A percentile compares a stretch with the other conserved stretches of the same genome.
phyloP scores from a whole-genome alignment of 352 stramenopile genomes.

The Globisporangium radiosum region DNA sequence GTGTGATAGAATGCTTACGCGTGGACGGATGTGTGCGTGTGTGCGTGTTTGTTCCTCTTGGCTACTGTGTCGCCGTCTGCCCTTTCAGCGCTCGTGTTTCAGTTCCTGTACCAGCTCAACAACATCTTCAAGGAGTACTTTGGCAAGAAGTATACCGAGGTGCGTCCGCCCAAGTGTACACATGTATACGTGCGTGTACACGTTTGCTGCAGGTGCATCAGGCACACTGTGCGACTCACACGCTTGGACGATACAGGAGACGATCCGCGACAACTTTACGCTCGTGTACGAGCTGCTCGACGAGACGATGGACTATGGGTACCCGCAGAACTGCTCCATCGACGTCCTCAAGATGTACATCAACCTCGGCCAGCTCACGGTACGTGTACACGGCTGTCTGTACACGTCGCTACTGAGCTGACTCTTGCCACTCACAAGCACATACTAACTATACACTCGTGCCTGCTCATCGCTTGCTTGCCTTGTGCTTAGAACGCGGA shows the following conservation, averaged over 20 bases:
- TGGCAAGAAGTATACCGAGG: conserved; percentile 95
- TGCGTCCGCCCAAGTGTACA: conserved; percentile 3
- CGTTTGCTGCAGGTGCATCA: not conserved
- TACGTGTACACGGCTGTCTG: conserved; percentile 15
- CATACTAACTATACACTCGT: not conserved
- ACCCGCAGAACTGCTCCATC: conserved; percentile 97
- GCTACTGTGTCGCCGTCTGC: not conserved
- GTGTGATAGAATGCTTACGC: too few species aligned
- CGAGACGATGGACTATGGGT: conserved; percentile 99
- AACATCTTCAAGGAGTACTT: conserved; percentile 97
- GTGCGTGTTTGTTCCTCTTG: not conserved
- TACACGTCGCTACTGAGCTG: not conserved
- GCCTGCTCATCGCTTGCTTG: not conserved
- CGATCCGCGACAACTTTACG: conserved; percentile 97
- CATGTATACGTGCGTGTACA: not conserved
- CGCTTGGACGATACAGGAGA: conserved; percentile 39
- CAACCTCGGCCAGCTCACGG: conserved; percentile 88
- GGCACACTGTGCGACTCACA: too few species aligned
- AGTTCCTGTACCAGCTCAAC: conserved; percentile 96
- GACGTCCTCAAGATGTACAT: conserved; percentile 98
- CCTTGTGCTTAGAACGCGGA: conserved; percentile 64
- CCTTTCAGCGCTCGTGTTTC: conserved; percentile 88
- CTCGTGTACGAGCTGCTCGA: conserved; percentile 99
- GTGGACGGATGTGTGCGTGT: not conserved
- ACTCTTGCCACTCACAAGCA: not conserved